A percentile compares a stretch with the other conserved stretches of the same genome.
phyloP scores from a whole-genome alignment of 441 rosid species.

The Populus hybrid region DNA sequence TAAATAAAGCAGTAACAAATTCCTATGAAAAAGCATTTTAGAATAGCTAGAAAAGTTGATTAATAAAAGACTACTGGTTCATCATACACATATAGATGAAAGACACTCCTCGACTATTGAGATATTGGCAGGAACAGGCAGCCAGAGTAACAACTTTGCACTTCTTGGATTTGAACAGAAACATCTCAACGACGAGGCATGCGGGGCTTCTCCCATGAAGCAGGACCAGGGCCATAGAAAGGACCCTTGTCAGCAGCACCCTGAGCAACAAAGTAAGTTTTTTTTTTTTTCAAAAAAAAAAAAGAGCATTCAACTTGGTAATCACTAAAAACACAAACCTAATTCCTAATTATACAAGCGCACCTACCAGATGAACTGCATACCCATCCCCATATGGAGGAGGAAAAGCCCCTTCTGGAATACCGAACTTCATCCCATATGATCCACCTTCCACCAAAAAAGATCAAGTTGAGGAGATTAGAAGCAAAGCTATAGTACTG shows the following conservation, averaged over 20 bases:
- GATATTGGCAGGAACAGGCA: conserved; percentile 20
- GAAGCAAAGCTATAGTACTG: conserved; percentile 15
- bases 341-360: conserved; percentile 15
- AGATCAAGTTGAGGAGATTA: conserved; percentile 22
- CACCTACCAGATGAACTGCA: conserved; percentile 59
- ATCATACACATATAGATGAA: conserved; percentile 33
- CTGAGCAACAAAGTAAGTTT: conserved; percentile 28
- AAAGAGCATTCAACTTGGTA: background rate
- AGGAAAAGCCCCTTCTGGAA: conserved; percentile 49
- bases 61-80: conserved; percentile 36
- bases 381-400: conserved; percentile 71
- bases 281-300: background rate
- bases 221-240: conserved; percentile 64
- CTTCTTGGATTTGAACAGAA: conserved; percentile 27
- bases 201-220: conserved; percentile 76
- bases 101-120: conserved; percentile 34
- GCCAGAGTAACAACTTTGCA: conserved; percentile 20
- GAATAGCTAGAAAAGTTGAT: conserved; percentile 41
- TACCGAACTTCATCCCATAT: conserved; percentile 65
- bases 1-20: conserved; percentile 27
- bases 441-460: conserved; percentile 53
- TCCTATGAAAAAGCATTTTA: conserved; percentile 29
- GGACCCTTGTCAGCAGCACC: conserved; percentile 66
- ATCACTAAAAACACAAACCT: conserved; percentile 14
- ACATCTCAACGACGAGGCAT: conserved; percentile 56